These are phyloP conservation scores for Leishmania martiniquensis DNA, from an alignment of 208 protist genomes.

Conservation along the genomic window DNA sequence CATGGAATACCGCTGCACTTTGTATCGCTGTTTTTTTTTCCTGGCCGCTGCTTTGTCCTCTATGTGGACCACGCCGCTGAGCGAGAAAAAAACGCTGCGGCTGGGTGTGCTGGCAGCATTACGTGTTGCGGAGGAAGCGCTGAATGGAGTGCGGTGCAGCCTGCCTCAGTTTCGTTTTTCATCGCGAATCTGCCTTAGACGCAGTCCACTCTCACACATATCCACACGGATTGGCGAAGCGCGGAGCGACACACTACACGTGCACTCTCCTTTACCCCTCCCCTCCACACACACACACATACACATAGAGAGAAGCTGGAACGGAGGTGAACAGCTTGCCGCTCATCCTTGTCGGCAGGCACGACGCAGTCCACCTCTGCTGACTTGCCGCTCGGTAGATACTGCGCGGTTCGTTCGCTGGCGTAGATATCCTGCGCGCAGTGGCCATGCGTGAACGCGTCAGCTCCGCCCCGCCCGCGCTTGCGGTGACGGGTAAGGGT, in stretches of 20 bases:
- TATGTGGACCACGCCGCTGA: no score
- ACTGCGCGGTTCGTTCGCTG: not conserved
- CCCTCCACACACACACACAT: not conserved
- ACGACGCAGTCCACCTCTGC: not conserved
- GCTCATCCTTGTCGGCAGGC: not conserved
- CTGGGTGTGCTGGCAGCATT: no score
- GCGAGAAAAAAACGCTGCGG: no score
- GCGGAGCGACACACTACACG: not conserved
- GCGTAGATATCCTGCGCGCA: not conserved
- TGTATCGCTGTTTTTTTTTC: no score
- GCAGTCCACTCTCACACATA: not conserved
- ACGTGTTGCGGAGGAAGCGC: no score
- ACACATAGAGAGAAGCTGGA: not conserved
- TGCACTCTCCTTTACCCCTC: no score
- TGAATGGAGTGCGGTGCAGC: no score
- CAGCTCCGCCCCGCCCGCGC: not conserved
- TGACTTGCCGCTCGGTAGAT: not conserved
- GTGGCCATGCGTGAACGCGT: not conserved
- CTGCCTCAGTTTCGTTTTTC: not conserved
- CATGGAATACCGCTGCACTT: no score
- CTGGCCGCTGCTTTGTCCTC: no score
- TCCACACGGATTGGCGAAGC: not conserved
- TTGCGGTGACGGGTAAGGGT: conserved; percentile 2
- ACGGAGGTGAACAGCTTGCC: not conserved
- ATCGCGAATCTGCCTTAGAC: not conserved